A percentile compares a stretch with the other conserved stretches of the same genome.
phyloP scores from a whole-genome alignment of 495 filamentous ascomycete genomes.

The Aspergillus funiculosus region DNA sequence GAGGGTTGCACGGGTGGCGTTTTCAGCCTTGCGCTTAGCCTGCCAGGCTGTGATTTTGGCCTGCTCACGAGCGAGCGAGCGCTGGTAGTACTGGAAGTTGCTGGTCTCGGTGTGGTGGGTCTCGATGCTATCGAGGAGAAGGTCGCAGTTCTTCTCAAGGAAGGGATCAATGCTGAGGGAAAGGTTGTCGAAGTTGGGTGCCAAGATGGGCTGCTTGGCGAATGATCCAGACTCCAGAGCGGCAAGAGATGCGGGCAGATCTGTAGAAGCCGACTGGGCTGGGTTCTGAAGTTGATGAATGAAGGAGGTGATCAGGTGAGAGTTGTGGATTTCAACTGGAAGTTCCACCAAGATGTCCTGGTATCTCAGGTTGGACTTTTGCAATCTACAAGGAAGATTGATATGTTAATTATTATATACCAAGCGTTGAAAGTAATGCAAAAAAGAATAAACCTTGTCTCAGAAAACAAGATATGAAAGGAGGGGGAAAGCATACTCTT shows the following conservation, averaged over 20 bases:
- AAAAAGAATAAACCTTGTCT: neutral
- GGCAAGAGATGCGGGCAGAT: conserved; percentile 68
- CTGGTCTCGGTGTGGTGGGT: conserved; percentile 96
- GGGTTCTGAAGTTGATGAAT: conserved; percentile 76
- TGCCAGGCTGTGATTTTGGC: conserved; percentile 95
- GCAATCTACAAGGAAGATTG: conserved; percentile 57
- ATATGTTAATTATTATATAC: conserved; percentile 20
- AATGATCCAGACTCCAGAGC: conserved; percentile 55
- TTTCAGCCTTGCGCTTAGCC: conserved; percentile 90
- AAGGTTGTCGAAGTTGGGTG: conserved; percentile 81
- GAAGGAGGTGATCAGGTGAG: conserved; percentile 90
- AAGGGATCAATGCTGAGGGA: conserved; percentile 95
- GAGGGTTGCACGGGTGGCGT: conserved; percentile 70
- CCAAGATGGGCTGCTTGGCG: conserved; percentile 53
- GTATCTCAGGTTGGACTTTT: conserved; percentile 88
- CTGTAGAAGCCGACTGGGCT: conserved; percentile 53
- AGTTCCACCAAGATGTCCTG: conserved; percentile 91
- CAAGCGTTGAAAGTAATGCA: neutral
- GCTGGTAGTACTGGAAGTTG: conserved; percentile 98
- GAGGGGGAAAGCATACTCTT: conserved; percentile 78
- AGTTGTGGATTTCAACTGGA: conserved; percentile 91
- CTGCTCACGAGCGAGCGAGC: conserved; percentile 91
- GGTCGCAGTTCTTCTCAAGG: conserved; percentile 96
- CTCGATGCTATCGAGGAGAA: conserved; percentile 93
- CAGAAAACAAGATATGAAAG: too few species aligned